Base-by-base conservation (phyloP, 2,329 filamentous ascomycete genomes). In the Colletotrichum sp. region DNA sequence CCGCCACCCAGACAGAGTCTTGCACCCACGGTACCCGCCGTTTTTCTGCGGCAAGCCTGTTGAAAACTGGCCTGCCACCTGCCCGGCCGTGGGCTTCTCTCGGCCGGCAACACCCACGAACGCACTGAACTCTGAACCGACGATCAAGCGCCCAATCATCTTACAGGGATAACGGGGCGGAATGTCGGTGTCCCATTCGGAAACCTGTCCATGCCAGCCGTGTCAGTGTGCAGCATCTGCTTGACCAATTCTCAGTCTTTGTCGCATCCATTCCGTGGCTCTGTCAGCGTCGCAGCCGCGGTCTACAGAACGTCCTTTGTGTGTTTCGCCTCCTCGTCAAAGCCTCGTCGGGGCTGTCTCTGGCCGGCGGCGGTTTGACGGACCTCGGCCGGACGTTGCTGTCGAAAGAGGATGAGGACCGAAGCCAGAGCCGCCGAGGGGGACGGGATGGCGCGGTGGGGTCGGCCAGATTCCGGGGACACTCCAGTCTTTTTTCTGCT, bases 391-490 rank as follows among this genome's bases (percentile, higher is more conserved):
- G 73, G 73, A 64, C n/a, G 55, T 59, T 64, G 73, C 30, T 63
- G 70, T 73, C 64, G 12, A 76, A 68, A 68, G 26, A 68, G 64
- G 64, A 36, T n/a, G 44, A 64, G 21, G 18, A 34, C 39, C 72
- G 55, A 72, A 60, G 34, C 60, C 52, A 64, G 28, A 65, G 36
- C 70, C 70, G 36, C 64, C 70, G 55, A 52, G 55, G 18, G 32
- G 24, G 52, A 65, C 55, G 63, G 68, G 34, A 66, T 64, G 8
- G 34, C 16, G 24, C 52, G 44, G 73, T 68, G 70, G 73, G 52
- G 73, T 76, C 73, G 73, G 73, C 70, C 73, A 68, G 73, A 73
- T 73, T 68, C 73, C 73, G 73, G 73, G 73, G 70, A 49, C n/a
- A 67, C 63, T 72, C 34, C 44, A 21, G 44, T 52, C 44, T 52